These are phyloP conservation scores for Stramenopiles sp. DNA, from an alignment of 352 stramenopile genomes.

Conservation along the genomic window DNA sequence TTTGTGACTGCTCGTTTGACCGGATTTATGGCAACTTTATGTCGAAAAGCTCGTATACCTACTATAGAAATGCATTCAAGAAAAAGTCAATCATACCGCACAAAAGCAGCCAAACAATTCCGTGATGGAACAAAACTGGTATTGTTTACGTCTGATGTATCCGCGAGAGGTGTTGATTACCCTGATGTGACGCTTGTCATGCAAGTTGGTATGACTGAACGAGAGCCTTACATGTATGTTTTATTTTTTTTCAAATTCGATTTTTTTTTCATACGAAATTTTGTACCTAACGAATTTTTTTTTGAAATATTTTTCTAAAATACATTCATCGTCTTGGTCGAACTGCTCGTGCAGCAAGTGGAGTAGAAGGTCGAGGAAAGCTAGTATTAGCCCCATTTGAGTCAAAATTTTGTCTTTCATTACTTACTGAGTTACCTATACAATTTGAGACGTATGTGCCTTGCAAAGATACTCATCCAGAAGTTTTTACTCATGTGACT, in stretches of 20 bases:
- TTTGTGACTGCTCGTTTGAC: slow-evolving; percentile 46
- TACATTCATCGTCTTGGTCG: slow-evolving; percentile 46
- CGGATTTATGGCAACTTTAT: slow-evolving; percentile 49
- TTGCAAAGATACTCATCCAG: no score
- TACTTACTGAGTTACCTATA: no score
- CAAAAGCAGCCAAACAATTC: slow-evolving; percentile 45
- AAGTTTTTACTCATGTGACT: no score
- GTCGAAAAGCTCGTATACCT: slow-evolving; percentile 21
- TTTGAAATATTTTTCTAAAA: no score
- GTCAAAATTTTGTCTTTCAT: no score
- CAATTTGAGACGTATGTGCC: no score
- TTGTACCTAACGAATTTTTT: no score
- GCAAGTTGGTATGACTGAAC: slow-evolving; percentile 48
- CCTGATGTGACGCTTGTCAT: slow-evolving; percentile 47
- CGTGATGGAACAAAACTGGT: slow-evolving; percentile 35
- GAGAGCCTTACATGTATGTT: no score
- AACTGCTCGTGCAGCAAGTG: slow-evolving; percentile 31
- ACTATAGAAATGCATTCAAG: slow-evolving; percentile 76
- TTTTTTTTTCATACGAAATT: no score
- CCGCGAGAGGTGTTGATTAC: slow-evolving; percentile 42
- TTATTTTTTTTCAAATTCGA: no score
- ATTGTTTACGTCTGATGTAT: slow-evolving; percentile 46
- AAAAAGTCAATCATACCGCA: slow-evolving; percentile 53
- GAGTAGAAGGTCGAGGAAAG: slow-evolving; percentile 46
- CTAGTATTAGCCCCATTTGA: slow-evolving; percentile 70